Conservation (phyloP, 768 basidiomycete species). For the Suillus plorans region DNA sequence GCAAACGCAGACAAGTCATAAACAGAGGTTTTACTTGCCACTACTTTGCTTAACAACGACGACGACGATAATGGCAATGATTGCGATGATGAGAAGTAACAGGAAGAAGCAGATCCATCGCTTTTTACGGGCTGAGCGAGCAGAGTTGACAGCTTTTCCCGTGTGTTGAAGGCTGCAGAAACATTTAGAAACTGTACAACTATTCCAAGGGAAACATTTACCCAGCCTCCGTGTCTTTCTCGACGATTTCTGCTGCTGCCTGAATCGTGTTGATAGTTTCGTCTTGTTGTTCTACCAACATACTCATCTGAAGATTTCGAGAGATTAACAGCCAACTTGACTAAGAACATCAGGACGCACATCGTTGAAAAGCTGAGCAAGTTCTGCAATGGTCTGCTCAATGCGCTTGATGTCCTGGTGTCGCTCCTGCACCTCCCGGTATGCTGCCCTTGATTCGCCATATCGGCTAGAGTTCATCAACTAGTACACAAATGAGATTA, state of each 20-base stretch:
- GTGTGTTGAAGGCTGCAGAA: conserved; percentile 71
- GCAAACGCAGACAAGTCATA: conserved; percentile 21
- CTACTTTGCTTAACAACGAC: conserved; percentile 51
- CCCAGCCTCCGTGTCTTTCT: conserved; percentile 87
- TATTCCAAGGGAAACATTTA: conserved; percentile 34
- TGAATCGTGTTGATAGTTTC: conserved; percentile 85
- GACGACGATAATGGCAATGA: conserved; percentile 63
- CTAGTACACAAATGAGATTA: conserved; percentile 37
- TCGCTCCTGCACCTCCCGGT: conserved; percentile 95
- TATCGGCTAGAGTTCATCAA: conserved; percentile 90
- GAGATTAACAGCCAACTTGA: neutral
- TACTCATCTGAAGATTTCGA: conserved; percentile 68
- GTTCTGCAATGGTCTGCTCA: conserved; percentile 87
- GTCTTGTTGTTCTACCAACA: conserved; percentile 93
- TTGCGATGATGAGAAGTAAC: conserved; percentile 60
- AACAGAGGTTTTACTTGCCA: conserved; percentile 27
- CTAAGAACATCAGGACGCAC: conserved; percentile 40
- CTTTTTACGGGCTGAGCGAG: conserved; percentile 88
- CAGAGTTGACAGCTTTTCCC: conserved; percentile 82
- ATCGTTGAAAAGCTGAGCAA: conserved; percentile 95
- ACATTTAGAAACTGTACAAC: conserved; percentile 9
- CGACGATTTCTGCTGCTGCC: conserved; percentile 67
- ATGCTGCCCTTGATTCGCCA: conserved; percentile 85
- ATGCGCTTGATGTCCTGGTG: conserved; percentile 96
- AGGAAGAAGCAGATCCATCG: conserved; percentile 96